Base-by-base conservation (phyloP, 768 basidiomycete species). In the Hygrophoropsis aurantiaca region DNA sequence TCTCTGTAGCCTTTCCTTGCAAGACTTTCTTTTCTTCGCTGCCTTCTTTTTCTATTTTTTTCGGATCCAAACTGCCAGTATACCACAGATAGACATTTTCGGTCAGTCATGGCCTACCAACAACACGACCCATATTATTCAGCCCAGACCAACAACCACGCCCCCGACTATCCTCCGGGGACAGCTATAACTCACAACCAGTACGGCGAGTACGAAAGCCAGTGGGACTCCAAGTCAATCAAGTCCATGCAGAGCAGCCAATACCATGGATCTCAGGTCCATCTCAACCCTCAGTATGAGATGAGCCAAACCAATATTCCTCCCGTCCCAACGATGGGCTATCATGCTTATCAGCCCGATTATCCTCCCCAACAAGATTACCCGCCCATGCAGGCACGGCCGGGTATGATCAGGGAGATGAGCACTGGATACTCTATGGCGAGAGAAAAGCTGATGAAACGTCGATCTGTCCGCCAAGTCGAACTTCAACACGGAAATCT, bases 401-500 rank as follows among this genome's bases (percentile, higher is more conserved):
- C 79, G 8, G 75, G 66, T 20, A 67, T 79, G 59, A 69, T 74
- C 42, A 71, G 74, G 51, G 73, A 66, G 38, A 68, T 64, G 51
- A 75, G 75, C 62, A 69, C 61, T 38, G 87, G 85, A 13, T 91
- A 82, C 67, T 80, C 82, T 20, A 72, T 73, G 35, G 85, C 84
- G 36, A 73, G 81, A 55, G 88, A 92, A 51, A 86, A 89, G 64
- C 79, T 91, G 67, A 82, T 92, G 82, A 88, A 85, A 61, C 81
- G 85, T 35, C 76, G 89, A 43, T 87, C 87, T 32, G 74, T 89
- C 35, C 81, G 85, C 49, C 85, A 90, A 54, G 85, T 94, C 50
- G 82, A 84, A 56, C 81, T 94, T 30, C 75, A 82, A 61, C 74
- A 90, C 46, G 91, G 91, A 32, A 94, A 94, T 65, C 69, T 94